phyloP scores from a whole-genome alignment of 148 eudicot genomes.

The Chenopodium suecicum region DNA sequence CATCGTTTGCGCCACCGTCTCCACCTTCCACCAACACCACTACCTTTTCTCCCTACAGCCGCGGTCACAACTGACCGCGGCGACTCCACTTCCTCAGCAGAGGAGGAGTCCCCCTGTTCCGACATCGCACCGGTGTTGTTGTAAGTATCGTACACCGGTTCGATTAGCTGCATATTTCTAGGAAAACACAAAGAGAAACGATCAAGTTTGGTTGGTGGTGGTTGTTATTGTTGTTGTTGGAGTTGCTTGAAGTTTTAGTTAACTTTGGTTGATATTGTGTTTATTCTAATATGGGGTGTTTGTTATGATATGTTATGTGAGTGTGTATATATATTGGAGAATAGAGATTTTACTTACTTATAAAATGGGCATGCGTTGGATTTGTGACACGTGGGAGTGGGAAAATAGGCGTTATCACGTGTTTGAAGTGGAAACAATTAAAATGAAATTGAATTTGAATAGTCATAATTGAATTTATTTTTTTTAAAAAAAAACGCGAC shows the following conservation, averaged over 20 bases:
- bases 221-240: not conserved
- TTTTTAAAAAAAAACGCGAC: not conserved
- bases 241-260: not conserved
- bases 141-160: not conserved
- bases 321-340: conserved; percentile 7
- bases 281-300: too few relatives aligned
- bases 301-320: too few relatives aligned
- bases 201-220: not conserved
- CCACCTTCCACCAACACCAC: not conserved
- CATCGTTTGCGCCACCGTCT: conserved; percentile 7
- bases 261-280: too few relatives aligned
- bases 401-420: conserved; percentile 5
- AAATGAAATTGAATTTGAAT: not conserved
- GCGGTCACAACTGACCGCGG: conserved; percentile 24
- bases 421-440: conserved; percentile 5
- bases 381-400: not conserved
- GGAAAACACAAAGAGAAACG: too few relatives aligned
- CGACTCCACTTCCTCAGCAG: conserved; percentile 32
- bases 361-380: not conserved
- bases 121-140: not conserved
- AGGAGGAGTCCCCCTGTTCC: conserved; percentile 24
- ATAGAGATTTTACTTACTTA: conserved; percentile 7
- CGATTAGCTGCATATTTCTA: not conserved
- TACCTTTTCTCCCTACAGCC: not conserved
- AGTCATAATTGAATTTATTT: not conserved